Percentiles rank a stretch among this genome's conserved stretches.
Evolutionary conservation across 2,329 filamentous ascomycete species (phyloP).

Genomic region (Diaporthe amygdali): DNA sequence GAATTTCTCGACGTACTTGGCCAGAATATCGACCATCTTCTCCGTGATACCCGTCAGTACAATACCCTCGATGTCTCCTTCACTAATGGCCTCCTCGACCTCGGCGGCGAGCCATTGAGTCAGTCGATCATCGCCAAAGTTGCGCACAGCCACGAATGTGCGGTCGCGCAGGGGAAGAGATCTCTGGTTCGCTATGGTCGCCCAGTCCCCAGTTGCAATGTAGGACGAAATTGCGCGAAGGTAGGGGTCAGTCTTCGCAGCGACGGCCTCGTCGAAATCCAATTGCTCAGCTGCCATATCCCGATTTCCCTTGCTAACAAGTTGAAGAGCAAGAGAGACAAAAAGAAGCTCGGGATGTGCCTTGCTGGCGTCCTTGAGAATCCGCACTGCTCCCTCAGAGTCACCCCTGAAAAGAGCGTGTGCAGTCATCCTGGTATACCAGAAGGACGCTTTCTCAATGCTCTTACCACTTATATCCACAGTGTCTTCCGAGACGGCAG

Average conservation of each 20-base stretch:
- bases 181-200: slow-evolving; percentile 72
- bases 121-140: slow-evolving; percentile 66
- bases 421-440: slow-evolving; percentile 76
- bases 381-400: slow-evolving; percentile 69
- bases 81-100: slow-evolving; percentile 62
- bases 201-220: slow-evolving; percentile 79
- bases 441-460: slow-evolving; percentile 56
- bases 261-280: slow-evolving; percentile 63
- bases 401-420: slow-evolving; percentile 77
- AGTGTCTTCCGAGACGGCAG: slow-evolving; percentile 70
- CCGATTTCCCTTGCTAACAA: slow-evolving; percentile 58
- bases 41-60: slow-evolving; percentile 80
- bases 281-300: slow-evolving; percentile 53
- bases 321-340: slow-evolving; percentile 69
- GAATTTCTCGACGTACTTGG: slow-evolving; percentile 76
- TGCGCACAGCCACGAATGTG: slow-evolving; percentile 73
- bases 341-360: slow-evolving; percentile 70
- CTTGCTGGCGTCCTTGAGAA: slow-evolving; percentile 71
- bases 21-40: slow-evolving; percentile 74
- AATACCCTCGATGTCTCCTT: slow-evolving; percentile 78
- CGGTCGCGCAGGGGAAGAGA: slow-evolving; percentile 78
- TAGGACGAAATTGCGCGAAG: slow-evolving; percentile 80
- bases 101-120: slow-evolving; percentile 72
- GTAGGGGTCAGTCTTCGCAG: slow-evolving; percentile 76
- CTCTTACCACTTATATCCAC: slow-evolving; percentile 47